Conservation (phyloP, 1,284 basidiomycete species). For the Puccinia hordei region DNA sequence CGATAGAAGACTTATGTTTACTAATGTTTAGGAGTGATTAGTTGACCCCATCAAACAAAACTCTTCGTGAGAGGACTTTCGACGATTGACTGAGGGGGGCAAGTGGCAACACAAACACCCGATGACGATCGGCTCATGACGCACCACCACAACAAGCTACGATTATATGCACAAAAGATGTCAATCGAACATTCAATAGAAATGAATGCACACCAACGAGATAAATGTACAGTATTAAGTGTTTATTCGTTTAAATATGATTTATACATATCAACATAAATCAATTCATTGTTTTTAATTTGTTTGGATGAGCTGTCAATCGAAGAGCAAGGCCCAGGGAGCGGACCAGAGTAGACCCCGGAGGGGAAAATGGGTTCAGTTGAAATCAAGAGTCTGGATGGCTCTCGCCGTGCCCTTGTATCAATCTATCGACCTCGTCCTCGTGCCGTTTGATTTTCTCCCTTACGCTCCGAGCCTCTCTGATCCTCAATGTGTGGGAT, state of each 20-base stretch:
- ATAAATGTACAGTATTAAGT: neutral
- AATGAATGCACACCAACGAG: neutral
- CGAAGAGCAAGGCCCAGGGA: neutral
- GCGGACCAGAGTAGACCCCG: neutral
- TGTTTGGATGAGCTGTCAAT: neutral
- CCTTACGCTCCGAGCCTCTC: neutral
- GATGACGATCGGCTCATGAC: neutral
- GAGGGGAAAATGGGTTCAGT: conserved; percentile 3
- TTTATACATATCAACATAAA: neutral
- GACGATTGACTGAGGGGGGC: too few relatives aligned
- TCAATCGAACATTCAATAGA: neutral
- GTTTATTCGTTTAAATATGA: neutral
- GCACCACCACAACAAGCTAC: neutral
- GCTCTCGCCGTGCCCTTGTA: neutral
- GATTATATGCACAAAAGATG: neutral
- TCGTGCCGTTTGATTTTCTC: neutral
- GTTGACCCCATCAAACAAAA: too few relatives aligned
- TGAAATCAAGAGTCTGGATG: neutral
- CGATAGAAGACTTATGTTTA: too few relatives aligned
- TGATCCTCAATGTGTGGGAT: too few relatives aligned
- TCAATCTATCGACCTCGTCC: neutral
- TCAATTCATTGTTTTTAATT: neutral
- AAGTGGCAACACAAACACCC: neutral
- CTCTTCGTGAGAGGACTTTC: too few relatives aligned
- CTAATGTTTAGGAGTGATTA: too few relatives aligned